Evolutionary conservation across 352 stramenopile genomes (phyloP), one percentile per base, ranked within the genome.

Genomic region (Phytophthora podocarpi): DNA sequence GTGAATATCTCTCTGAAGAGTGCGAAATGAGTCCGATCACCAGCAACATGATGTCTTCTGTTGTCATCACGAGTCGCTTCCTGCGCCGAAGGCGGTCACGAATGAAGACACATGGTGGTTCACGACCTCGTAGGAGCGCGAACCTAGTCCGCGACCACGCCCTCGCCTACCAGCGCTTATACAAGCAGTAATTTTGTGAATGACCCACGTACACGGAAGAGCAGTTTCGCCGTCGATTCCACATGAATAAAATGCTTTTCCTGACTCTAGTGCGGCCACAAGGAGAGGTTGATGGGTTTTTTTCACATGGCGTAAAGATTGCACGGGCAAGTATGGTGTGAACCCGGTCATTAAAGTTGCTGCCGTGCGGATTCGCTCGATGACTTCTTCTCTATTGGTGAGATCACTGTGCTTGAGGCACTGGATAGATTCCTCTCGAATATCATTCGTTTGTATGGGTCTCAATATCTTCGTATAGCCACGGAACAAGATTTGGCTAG

Each of bases 251-350:
- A 8, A 21, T 3, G 1, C 31, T 59, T 13, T 59, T 59, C 13
- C 13, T 46, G 2, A 12, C 5, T 15, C 1, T 50, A 20, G n/a
- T 59, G 4, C 5, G 41, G 1, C 3, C 0, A 16, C 2, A 42
- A 15, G 13, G 40, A 5, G 10, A 31, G 5, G 1, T 8, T 21
- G 39, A 59, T 26, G 15, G 2, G 2, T 50, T 45, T 15, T 59
- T 51, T 18, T n/a, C n/a, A 51, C 27, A 0, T 51, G 30, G 27
- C 16, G 28, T 20, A 59, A 51, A n/a, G 40, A 60, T 23, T 50
- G 39, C 12, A 60, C 51, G 1, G 40, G 51, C 5, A 59, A 60
- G 21, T 35, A 23, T 27, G 40, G 51, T 3, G 40, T 37, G 1
- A 30, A 51, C 24, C 51, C 40, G 4, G 39, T n/a, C 7, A 27